A percentile compares a stretch with the other conserved stretches of the same genome.
These are phyloP conservation scores for Wallacemonas sp. DNA, from an alignment of 208 protist species.

Conservation along the genomic window DNA sequence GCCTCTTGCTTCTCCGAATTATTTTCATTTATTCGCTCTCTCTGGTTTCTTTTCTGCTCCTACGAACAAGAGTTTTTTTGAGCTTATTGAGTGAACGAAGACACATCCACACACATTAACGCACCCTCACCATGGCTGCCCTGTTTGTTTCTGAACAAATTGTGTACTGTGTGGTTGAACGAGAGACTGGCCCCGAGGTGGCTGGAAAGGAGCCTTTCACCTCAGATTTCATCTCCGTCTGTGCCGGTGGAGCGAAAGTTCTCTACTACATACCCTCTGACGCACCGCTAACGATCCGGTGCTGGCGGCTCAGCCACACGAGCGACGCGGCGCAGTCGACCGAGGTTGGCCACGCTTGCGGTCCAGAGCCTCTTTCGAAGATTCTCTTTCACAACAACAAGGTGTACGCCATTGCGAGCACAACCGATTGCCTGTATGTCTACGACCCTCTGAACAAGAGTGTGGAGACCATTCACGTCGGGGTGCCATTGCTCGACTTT, in stretches of 20 bases:
- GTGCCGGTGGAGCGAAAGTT: constrained; percentile 9
- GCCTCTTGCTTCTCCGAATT: no score
- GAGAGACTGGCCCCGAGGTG: not conserved
- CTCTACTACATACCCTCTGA: constrained; percentile 48
- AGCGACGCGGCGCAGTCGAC: constrained; percentile 12
- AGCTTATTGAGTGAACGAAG: no score
- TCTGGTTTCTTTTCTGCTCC: not conserved
- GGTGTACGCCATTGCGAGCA: constrained; percentile 37
- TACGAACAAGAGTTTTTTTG: no score
- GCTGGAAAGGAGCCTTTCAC: not conserved
- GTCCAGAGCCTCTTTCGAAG: not conserved
- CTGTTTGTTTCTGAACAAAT: not conserved
- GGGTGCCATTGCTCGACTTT: constrained; percentile 27
- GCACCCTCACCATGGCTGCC: not conserved
- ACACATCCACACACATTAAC: no score
- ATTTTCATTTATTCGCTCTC: not conserved
- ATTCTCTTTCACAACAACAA: constrained; percentile 62
- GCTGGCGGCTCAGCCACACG: constrained; percentile 5
- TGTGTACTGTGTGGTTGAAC: constrained; percentile 1
- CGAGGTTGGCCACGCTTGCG: constrained; percentile 17
- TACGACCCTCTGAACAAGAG: constrained; percentile 60
- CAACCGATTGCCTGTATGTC: constrained; percentile 22
- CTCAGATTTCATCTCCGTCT: not conserved
- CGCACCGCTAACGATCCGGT: constrained; percentile 20
- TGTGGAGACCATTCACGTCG: constrained; percentile 41